These are phyloP conservation scores for Fistulifera solaris DNA, from an alignment of 108 stramenopile genomes.

Conservation along the genomic window DNA sequence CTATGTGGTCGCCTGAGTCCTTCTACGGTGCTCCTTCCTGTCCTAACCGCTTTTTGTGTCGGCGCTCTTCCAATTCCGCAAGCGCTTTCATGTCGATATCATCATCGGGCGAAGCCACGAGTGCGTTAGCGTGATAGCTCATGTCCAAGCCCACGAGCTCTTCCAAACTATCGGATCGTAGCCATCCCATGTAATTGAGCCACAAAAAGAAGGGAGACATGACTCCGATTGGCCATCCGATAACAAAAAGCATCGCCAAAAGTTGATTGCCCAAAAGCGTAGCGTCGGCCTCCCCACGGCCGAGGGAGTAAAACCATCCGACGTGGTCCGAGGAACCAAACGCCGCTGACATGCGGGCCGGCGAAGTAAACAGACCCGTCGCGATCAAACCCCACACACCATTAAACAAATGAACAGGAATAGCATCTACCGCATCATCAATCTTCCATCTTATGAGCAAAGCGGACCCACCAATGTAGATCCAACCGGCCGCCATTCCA, in stretches of 20 bases:
- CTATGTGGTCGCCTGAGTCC: no score
- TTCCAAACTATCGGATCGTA: conserved; percentile 71
- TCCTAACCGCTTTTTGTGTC: no score
- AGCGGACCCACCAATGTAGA: conserved; percentile 52
- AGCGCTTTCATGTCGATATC: no score
- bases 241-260: conserved; percentile 44
- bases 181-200: conserved; percentile 62
- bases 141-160: conserved; percentile 72
- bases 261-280: conserved; percentile 64
- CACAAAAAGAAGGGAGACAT: conserved; percentile 1
- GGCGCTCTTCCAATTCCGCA: no score
- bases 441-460: conserved; percentile 55
- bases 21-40: no score
- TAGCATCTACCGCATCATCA: conserved; percentile 92
- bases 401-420: conserved; percentile 79
- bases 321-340: conserved; percentile 39
- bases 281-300: conserved; percentile 35
- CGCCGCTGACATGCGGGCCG: conserved; percentile 19
- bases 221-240: conserved; percentile 33
- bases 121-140: conserved; percentile 54
- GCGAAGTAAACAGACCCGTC: conserved; percentile 63
- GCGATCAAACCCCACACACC: conserved; percentile 83
- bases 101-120: no score
- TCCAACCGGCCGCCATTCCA: conserved; percentile 65
- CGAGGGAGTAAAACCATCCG: conserved; percentile 64